A percentile compares a stretch with the other conserved stretches of the same genome.
phyloP scores from a whole-genome alignment of 768 basidiomycete species.

The Gymnopilus junonius region DNA sequence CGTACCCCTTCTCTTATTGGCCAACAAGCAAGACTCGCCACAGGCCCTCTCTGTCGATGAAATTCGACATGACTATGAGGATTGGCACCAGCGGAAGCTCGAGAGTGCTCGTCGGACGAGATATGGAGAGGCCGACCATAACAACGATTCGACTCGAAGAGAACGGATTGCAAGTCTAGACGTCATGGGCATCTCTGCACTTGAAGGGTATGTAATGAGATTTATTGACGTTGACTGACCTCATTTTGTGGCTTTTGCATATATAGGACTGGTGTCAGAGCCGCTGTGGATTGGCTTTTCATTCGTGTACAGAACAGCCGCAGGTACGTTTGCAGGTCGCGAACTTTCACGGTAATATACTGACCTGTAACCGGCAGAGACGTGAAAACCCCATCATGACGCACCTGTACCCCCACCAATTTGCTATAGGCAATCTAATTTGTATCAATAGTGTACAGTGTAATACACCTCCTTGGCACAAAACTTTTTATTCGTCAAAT shows the following conservation, averaged over 20 bases:
- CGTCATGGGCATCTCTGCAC: constrained; percentile 88
- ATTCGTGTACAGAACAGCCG: constrained; percentile 91
- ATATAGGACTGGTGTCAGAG: constrained; percentile 81
- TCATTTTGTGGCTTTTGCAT: neutral
- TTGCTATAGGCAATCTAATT: neutral
- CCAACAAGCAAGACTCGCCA: constrained; percentile 94
- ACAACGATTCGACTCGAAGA: constrained; percentile 40
- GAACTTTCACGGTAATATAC: neutral
- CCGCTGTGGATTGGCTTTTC: constrained; percentile 94
- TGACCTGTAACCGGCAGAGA: constrained; percentile 3
- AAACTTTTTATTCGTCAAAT: no score
- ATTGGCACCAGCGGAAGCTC: constrained; percentile 79
- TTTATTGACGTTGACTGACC: neutral
- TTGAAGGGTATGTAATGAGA: constrained; percentile 73
- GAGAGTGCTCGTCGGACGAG: constrained; percentile 67
- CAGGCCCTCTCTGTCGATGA: constrained; percentile 85
- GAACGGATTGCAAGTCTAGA: constrained; percentile 77
- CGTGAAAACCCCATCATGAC: constrained; percentile 14
- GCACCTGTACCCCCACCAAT: neutral
- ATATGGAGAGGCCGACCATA: constrained; percentile 50
- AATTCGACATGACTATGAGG: constrained; percentile 87
- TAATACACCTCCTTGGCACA: no score
- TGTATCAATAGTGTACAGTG: constrained; percentile 5
- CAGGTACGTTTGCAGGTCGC: constrained; percentile 42
- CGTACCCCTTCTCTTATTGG: constrained; percentile 88